Evolutionary conservation across 768 basidiomycete genomes (phyloP).

Genomic region (Coprinellus micaceus): DNA sequence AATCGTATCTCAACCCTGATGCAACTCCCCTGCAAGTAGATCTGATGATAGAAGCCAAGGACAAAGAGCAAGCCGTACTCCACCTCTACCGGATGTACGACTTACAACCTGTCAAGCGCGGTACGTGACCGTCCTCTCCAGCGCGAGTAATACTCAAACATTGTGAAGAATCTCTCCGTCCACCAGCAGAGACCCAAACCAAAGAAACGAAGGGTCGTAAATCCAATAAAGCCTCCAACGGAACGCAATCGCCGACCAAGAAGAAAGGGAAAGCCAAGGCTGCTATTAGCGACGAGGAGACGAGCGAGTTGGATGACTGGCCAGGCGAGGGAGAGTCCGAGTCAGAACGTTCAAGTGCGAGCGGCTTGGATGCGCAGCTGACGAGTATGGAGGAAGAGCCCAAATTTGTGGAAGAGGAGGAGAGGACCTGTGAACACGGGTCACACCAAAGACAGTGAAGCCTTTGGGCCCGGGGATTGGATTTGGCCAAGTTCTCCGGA

Average conservation of each 20-base stretch:
- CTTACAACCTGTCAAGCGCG: slow-evolving; percentile 60
- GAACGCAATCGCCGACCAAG: slow-evolving; percentile 2
- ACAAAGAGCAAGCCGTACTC: slow-evolving; percentile 91
- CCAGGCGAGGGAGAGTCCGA: background rate
- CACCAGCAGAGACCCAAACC: slow-evolving; percentile 37
- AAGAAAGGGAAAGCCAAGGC: background rate
- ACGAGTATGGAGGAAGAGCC: background rate
- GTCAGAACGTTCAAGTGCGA: background rate
- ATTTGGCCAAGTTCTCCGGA: no score
- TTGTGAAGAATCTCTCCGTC: slow-evolving; percentile 40
- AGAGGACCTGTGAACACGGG: no score
- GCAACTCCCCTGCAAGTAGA: no score
- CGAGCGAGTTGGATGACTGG: background rate
- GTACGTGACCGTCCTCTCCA: slow-evolving; percentile 24
- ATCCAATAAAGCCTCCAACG: slow-evolving; percentile 32
- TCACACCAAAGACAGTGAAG: no score
- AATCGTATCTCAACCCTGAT: no score
- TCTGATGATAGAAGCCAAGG: slow-evolving; percentile 91
- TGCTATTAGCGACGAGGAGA: background rate
- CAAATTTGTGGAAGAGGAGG: background rate
- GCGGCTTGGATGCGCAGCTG: background rate
- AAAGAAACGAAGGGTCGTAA: slow-evolving; percentile 45
- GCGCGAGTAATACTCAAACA: background rate
- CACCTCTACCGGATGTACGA: slow-evolving; percentile 78
- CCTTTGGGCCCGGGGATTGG: no score